Percentiles rank a stretch among this genome's conserved stretches.
Evolutionary conservation across 2,329 filamentous ascomycete species (phyloP).

Genomic region (Alternaria arbusti): DNA sequence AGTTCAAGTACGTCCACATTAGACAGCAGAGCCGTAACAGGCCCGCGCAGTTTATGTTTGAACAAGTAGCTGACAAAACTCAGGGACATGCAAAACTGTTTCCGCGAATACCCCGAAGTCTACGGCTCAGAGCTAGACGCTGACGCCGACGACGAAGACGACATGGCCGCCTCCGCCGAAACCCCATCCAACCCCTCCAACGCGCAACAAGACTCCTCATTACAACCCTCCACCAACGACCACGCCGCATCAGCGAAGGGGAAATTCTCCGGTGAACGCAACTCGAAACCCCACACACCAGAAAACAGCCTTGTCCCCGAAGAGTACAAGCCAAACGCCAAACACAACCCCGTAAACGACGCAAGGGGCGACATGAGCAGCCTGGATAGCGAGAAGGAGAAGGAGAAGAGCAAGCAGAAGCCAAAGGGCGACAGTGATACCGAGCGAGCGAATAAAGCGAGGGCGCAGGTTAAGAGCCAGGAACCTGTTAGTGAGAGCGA

Average conservation of each 20-base stretch:
- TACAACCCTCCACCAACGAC: constrained; percentile 10
- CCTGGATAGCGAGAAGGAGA: constrained; percentile 10
- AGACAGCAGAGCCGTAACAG: background rate
- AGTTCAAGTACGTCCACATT: constrained; percentile 78
- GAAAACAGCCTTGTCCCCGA: constrained; percentile 26
- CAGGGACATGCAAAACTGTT: constrained; percentile 97
- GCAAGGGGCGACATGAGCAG: constrained; percentile 13
- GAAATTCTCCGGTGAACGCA: constrained; percentile 8
- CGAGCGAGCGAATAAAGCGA: constrained; percentile 1
- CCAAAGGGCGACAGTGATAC: background rate
- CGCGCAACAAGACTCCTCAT: background rate
- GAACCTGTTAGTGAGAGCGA: constrained; percentile 50
- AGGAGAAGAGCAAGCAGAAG: constrained; percentile 13
- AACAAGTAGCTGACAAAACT: constrained; percentile 6
- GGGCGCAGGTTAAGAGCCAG: constrained; percentile 4
- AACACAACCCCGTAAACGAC: constrained; percentile 10
- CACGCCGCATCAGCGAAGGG: constrained; percentile 7
- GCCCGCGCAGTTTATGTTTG: background rate
- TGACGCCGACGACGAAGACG: constrained; percentile 73
- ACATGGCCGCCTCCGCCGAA: constrained; percentile 32
- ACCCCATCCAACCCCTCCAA: constrained; percentile 1
- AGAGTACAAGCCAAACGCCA: constrained; percentile 22
- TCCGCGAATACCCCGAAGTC: constrained; percentile 87
- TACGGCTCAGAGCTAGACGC: constrained; percentile 89
- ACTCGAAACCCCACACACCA: constrained; percentile 14